Evolutionary conservation across 2,329 filamentous ascomycete genomes (phyloP).

Genomic region (Aureobasidium zeae): DNA sequence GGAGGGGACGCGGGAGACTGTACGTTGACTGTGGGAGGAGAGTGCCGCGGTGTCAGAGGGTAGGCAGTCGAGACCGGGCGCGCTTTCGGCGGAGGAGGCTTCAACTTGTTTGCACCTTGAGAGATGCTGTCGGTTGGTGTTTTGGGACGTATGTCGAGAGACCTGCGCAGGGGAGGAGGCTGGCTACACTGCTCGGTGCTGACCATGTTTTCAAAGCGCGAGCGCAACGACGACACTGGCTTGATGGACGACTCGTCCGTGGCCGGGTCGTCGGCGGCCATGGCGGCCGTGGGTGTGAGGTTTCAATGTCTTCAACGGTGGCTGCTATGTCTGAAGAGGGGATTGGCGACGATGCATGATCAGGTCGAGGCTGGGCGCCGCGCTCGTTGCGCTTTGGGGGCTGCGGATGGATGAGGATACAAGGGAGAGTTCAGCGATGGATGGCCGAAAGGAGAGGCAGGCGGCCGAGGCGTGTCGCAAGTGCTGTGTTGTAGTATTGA

Average conservation of each 20-base stretch:
- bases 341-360: neutral
- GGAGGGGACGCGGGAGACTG: slow-evolving; percentile 63
- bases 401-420: neutral
- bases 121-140: slow-evolving; percentile 27
- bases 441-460: neutral
- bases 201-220: slow-evolving; percentile 68
- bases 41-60: slow-evolving; percentile 37
- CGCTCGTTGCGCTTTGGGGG: neutral
- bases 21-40: slow-evolving; percentile 57
- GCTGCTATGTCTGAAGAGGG: neutral
- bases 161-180: slow-evolving; percentile 22
- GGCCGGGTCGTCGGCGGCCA: slow-evolving; percentile 13
- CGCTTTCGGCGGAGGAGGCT: slow-evolving; percentile 30
- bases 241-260: slow-evolving; percentile 69
- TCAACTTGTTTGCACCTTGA: slow-evolving; percentile 22
- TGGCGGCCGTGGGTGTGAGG: slow-evolving; percentile 1
- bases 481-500: no score
- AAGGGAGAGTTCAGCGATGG: neutral
- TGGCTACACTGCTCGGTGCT: slow-evolving; percentile 19
- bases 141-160: slow-evolving; percentile 29
- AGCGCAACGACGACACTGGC: slow-evolving; percentile 71
- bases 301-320: neutral
- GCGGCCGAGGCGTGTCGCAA: neutral
- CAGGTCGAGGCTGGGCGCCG: neutral
- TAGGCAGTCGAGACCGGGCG: slow-evolving; percentile 42